Evolutionary conservation across 2,329 filamentous ascomycete species (phyloP), one percentile per base, ranked within the genome.

Genomic region (Scytalidium lignicola): DNA sequence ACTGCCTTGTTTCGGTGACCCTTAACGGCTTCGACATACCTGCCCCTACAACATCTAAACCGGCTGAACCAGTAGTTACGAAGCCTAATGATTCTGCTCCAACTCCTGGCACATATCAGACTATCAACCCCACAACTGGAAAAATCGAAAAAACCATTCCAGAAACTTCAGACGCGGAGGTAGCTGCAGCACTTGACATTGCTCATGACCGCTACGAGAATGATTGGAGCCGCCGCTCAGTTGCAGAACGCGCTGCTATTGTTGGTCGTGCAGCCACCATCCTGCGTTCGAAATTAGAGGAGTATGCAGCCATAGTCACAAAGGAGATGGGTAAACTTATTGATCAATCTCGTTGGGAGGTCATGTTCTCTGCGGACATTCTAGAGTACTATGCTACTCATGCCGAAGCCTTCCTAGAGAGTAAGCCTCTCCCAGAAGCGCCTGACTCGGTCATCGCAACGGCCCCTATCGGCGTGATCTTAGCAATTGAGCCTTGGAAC

Each of bases 261-360:
- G 41, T 43, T 21, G 18, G 41, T 12, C 19, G 22, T 12, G 41
- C 22, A 12, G 41, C 41, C 5, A n/a, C 41, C 15, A 21, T 43
- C 18, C 10, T 43, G 6, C 41, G 41, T 15, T 10, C 19, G 5
- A 43, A 43, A n/a, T 21, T 9, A 12, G 41, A 43, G 41, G 41
- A 43, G 15, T 23, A 21, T 21, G 41, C 41, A 5, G 41, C 10
- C 5, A 4, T 43, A n/a, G 19, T 43, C 18, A 43, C 41, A 10
- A 21, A 21, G 10, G 41, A 43, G 22, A 43, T 43, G 41, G 41
- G 41, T 23, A 43, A 43, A 23, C 41, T 43, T 18, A 43, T 43
- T 23, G 18, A 43, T 23, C 41, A 43, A 23, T 19, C 41, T n/a
- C 19, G 41, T 9, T 21, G 10, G 7, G 41, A 43, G 41, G 41